These are phyloP conservation scores for Suillus alpinus DNA, from an alignment of 768 basidiomycete genomes.

Conservation along the genomic window DNA sequence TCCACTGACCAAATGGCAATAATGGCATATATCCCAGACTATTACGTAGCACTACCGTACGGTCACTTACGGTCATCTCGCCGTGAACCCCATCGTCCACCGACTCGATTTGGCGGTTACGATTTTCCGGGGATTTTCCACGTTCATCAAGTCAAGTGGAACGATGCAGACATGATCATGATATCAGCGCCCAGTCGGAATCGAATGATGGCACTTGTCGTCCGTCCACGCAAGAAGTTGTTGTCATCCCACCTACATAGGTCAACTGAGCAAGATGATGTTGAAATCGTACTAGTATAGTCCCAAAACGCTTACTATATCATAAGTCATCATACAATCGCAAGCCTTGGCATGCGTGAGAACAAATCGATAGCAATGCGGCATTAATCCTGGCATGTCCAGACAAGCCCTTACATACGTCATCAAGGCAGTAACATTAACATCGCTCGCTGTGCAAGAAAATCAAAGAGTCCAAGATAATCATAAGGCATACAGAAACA, in stretches of 20 bases:
- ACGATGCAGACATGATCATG: neutral
- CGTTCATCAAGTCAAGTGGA: neutral
- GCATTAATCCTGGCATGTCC: conserved; percentile 3
- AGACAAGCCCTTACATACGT: conserved; percentile 3
- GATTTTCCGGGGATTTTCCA: neutral
- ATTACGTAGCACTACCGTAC: neutral
- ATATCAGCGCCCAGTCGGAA: neutral
- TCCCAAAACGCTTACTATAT: neutral
- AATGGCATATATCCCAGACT: neutral
- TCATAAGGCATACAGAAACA: neutral
- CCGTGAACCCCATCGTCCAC: neutral
- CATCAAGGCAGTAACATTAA: conserved; percentile 1
- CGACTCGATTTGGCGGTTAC: neutral
- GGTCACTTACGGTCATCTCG: neutral
- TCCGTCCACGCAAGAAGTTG: neutral
- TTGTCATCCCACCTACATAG: neutral
- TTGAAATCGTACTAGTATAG: neutral
- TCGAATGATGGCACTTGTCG: neutral
- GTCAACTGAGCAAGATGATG: neutral
- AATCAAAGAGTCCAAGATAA: conserved; percentile 2
- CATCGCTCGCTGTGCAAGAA: neutral
- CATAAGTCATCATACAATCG: neutral
- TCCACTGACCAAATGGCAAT: neutral
- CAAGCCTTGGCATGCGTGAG: neutral
- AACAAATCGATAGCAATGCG: neutral